A percentile compares a stretch with the other conserved stretches of the same genome.
These are phyloP conservation scores for Lactuca sativa DNA, from an alignment of 129 eudicot genomes.

Conservation along the genomic window DNA sequence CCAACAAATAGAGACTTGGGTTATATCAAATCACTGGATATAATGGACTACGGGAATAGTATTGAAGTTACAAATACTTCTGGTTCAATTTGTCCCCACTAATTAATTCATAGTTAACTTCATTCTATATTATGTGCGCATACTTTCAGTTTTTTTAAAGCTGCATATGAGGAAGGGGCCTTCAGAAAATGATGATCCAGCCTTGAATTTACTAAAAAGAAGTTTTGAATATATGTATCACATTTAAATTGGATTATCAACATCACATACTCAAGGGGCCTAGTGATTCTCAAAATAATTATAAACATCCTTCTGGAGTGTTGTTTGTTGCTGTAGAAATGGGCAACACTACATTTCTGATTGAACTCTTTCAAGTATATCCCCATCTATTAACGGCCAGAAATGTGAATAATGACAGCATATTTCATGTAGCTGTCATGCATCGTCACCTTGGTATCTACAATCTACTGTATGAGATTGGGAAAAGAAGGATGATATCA, in stretches of 20 bases:
- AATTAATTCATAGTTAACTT: neutral
- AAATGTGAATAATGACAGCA: neutral
- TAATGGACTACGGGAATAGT: neutral
- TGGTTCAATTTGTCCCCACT: neutral
- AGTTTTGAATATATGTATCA: neutral
- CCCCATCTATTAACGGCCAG: neutral
- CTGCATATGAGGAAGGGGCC: neutral
- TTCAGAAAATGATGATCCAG: neutral
- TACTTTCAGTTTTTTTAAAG: neutral
- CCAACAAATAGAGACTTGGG: too few relatives aligned
- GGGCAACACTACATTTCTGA: too few relatives aligned
- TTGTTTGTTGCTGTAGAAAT: too few relatives aligned
- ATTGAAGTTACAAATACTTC: too few relatives aligned
- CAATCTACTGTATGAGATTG: conserved; percentile 31
- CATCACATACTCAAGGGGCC: too few relatives aligned
- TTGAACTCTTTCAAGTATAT: too few relatives aligned
- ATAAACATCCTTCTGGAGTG: too few relatives aligned
- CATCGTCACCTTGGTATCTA: conserved; percentile 22
- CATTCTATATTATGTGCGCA: neutral
- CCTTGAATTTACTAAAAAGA: conserved; percentile 1
- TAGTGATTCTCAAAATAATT: too few relatives aligned
- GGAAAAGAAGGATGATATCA: conserved; percentile 5
- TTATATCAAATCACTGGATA: neutral
- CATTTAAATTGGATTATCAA: too few relatives aligned
- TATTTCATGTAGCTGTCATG: conserved; percentile 30